Evolutionary conservation across 257 asterid genomes (phyloP).

Genomic region (Solanum boliviense): DNA sequence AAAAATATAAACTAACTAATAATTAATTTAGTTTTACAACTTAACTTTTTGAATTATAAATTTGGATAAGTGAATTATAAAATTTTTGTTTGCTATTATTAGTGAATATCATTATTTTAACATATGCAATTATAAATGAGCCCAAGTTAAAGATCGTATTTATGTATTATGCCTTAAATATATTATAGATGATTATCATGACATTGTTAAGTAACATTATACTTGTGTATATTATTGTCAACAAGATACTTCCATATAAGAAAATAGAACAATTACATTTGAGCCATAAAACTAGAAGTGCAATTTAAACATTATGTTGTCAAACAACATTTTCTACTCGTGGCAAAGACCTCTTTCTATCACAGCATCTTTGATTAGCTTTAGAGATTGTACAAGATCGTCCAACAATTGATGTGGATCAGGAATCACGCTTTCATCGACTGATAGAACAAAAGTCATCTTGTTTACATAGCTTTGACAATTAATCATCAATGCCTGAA

Average conservation of each 20-base stretch:
- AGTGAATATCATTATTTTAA: no score
- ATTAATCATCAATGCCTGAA: constrained; percentile 26
- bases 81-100: no score
- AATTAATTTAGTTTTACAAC: no score
- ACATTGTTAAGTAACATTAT: neutral
- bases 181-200: neutral
- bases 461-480: constrained; percentile 20
- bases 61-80: no score
- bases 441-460: constrained; percentile 20
- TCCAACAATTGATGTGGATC: constrained; percentile 20
- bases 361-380: constrained; percentile 20
- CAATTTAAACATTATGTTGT: neutral
- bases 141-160: no score
- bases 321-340: neutral
- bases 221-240: neutral
- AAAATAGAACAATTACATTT: neutral
- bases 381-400: constrained; percentile 17
- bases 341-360: neutral
- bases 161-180: no score
- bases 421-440: constrained; percentile 25
- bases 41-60: no score
- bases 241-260: neutral
- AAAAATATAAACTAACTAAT: no score
- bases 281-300: neutral
- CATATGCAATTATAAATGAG: no score